Percentiles rank a stretch among this genome's conserved stretches.
Conservation (phyloP, 768 basidiomycete genomes). For the Mycena filopes region DNA sequence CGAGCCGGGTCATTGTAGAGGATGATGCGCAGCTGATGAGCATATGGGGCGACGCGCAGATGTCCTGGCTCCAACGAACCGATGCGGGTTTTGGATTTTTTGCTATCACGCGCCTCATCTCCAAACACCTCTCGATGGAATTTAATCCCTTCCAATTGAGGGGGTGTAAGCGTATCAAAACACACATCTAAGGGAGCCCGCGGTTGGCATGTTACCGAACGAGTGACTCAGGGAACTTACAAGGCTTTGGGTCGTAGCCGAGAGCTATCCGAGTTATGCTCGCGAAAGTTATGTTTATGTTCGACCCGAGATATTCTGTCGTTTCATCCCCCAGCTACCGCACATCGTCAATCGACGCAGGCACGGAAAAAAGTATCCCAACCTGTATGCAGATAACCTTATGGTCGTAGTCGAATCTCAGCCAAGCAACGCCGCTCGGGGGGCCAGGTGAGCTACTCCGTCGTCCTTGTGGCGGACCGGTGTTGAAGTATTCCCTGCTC, state of each 20-base stretch:
- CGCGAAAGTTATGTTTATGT: conserved; percentile 64
- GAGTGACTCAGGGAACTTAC: conserved; percentile 50
- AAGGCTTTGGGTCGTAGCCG: conserved; percentile 74
- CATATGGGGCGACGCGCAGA: conserved; percentile 70
- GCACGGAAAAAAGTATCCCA: conserved; percentile 28
- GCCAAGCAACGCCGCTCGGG: conserved; percentile 54
- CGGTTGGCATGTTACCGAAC: background rate
- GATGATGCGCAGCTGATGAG: conserved; percentile 74
- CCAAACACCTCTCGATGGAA: conserved; percentile 65
- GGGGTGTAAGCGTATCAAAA: conserved; percentile 75
- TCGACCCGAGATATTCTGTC: conserved; percentile 60
- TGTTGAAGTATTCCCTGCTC: conserved; percentile 59
- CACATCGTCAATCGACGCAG: background rate
- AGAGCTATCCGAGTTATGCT: conserved; percentile 68
- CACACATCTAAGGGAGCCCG: conserved; percentile 60
- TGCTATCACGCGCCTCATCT: conserved; percentile 47
- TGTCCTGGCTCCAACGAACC: conserved; percentile 70
- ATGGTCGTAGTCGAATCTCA: conserved; percentile 75
- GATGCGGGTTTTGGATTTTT: conserved; percentile 67
- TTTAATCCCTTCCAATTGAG: conserved; percentile 67
- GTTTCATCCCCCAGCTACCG: conserved; percentile 69
- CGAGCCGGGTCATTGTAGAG: conserved; percentile 59
- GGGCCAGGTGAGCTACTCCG: conserved; percentile 28
- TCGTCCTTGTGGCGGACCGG: conserved; percentile 31
- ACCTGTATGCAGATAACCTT: conserved; percentile 74